phyloP scores from a whole-genome alignment of 2,329 filamentous ascomycete genomes.

The Apiospora sp. region DNA sequence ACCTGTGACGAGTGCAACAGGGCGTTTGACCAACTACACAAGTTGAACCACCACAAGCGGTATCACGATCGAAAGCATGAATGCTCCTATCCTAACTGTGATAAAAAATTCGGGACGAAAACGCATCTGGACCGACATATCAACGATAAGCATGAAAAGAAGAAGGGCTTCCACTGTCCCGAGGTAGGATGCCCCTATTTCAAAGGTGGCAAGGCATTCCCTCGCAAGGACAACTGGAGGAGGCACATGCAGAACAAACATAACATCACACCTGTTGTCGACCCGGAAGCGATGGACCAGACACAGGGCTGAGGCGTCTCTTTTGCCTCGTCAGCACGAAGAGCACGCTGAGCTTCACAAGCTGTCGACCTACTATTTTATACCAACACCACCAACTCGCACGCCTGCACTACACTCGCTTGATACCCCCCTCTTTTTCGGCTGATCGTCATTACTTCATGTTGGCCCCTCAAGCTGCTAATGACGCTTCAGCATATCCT shows the following conservation, averaged over 20 bases:
- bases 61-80: slow-evolving; percentile 66
- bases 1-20: slow-evolving; percentile 53
- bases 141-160: slow-evolving; percentile 68
- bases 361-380: background rate
- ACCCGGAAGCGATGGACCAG: slow-evolving; percentile 24
- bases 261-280: slow-evolving; percentile 32
- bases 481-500: background rate
- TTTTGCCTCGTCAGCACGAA: background rate
- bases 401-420: background rate
- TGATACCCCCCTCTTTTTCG: background rate
- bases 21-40: slow-evolving; percentile 65
- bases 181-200: slow-evolving; percentile 63
- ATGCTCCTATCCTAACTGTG: slow-evolving; percentile 54
- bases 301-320: background rate
- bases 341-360: background rate
- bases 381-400: background rate
- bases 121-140: slow-evolving; percentile 69
- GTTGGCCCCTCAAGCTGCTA: background rate
- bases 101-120: slow-evolving; percentile 66
- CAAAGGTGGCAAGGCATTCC: slow-evolving; percentile 66
- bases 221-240: slow-evolving; percentile 69
- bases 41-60: slow-evolving; percentile 68
- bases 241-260: slow-evolving; percentile 70
- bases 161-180: slow-evolving; percentile 66
- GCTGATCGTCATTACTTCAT: background rate